Evolutionary conservation across 257 asterid species (phyloP).

Genomic region (Avicennia marina): DNA sequence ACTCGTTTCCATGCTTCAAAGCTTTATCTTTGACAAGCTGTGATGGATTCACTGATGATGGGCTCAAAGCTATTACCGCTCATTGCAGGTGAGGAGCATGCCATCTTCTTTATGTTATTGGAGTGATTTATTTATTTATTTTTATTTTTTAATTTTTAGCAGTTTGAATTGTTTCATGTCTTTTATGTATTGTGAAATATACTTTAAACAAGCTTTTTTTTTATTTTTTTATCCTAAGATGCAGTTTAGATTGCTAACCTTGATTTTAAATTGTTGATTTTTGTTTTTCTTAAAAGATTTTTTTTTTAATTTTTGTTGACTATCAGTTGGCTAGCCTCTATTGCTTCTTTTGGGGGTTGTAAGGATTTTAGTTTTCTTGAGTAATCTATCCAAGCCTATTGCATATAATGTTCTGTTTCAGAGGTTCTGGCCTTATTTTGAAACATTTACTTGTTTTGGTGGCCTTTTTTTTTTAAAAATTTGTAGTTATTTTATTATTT

Average conservation of each 20-base stretch:
- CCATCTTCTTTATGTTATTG: background rate
- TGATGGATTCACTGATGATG: slow-evolving; percentile 72
- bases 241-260: too few species aligned
- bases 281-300: background rate
- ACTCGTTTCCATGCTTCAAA: slow-evolving; percentile 60
- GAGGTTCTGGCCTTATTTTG: background rate
- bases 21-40: slow-evolving; percentile 69
- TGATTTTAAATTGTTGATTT: too few species aligned
- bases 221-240: too few species aligned
- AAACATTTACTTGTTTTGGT: too few species aligned
- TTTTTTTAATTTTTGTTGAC: too few species aligned
- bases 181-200: too few species aligned
- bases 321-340: background rate
- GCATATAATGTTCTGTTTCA: background rate
- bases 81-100: slow-evolving; percentile 58
- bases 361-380: background rate
- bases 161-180: background rate
- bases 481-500: background rate
- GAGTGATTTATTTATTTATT: background rate
- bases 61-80: slow-evolving; percentile 63
- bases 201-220: too few species aligned
- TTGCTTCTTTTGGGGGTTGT: background rate
- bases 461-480: too few species aligned
- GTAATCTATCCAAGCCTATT: background rate
- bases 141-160: background rate